These are phyloP conservation scores for Adiantum capillusveneris DNA, from an alignment of 75 land plant species.

Conservation along the genomic window DNA sequence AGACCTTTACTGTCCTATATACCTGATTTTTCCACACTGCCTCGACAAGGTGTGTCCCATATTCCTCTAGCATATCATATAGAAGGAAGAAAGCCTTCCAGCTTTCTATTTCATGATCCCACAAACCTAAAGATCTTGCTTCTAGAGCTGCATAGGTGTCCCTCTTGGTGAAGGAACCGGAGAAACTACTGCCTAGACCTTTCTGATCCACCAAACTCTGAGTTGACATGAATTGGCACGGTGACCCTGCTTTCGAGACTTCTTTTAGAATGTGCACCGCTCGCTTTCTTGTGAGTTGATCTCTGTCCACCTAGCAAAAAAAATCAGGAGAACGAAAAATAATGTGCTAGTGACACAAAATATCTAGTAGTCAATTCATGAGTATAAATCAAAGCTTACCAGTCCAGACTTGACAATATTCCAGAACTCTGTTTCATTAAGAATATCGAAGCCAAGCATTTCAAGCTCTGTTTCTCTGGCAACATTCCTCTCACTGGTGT, in stretches of 20 bases:
- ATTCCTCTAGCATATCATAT: slow-evolving; percentile 92
- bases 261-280: slow-evolving; percentile 62
- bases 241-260: slow-evolving; percentile 13
- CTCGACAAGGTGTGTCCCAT: slow-evolving; percentile 92
- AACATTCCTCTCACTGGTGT: slow-evolving; percentile 13
- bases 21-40: slow-evolving; percentile 94
- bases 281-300: slow-evolving; percentile 63
- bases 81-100: slow-evolving; percentile 82
- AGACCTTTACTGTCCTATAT: no score
- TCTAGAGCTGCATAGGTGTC: slow-evolving; percentile 66
- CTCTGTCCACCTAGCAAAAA: slow-evolving; percentile 63
- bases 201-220: slow-evolving; percentile 5
- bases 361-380: no score
- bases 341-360: no score
- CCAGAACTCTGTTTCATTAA: slow-evolving; percentile 57
- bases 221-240: slow-evolving; percentile 4
- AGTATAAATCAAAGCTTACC: slow-evolving; percentile 47
- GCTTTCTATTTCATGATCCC: slow-evolving; percentile 30
- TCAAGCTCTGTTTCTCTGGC: slow-evolving; percentile 10
- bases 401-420: slow-evolving; percentile 72
- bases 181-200: not conserved
- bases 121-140: slow-evolving; percentile 74
- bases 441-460: slow-evolving; percentile 32
- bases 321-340: no score
- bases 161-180: slow-evolving; percentile 31